Evolutionary conservation across 768 basidiomycete species (phyloP), one percentile per base, ranked within the genome.

Genomic region (Suillus lakei): DNA sequence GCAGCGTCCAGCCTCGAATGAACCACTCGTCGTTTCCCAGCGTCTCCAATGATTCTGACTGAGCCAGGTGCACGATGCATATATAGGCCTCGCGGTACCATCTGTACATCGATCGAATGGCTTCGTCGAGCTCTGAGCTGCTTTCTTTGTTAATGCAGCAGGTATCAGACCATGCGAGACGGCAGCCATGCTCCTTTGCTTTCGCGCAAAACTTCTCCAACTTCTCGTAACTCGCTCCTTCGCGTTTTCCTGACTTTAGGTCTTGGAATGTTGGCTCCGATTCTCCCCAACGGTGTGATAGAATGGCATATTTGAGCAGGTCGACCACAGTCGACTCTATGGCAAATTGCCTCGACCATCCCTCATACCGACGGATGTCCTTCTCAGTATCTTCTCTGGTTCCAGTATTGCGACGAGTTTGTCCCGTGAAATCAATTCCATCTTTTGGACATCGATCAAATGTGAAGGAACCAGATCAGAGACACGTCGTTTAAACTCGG

Each of bases 81-180:
- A 70, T 39, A 36, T 69, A 32, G 21, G 69, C 65, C 41, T 69
- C 59, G 21, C 58, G 60, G 30, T 70, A 70, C 69, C 69, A 70
- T n/a, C 13, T 46, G 36, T 61, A 70, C 69, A 70, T 70, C 13
- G 69, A 69, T 7, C 62, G 61, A 21, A 70, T 66, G 46, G 69
- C 65, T 34, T 70, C 69, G 13, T 66, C 61, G 13, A 70, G 62
- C 38, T 70, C 69, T 5, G 69, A 50, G 36, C 69, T 70, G 43
- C 68, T 69, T 34, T 44, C 28, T 5, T 64, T 68, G 61, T 69
- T 62, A 18, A 69, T 66, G 44, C 68, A 69, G 23, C 56, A 64
- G 6, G 68, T 69, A n/a, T 68, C 67, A 13, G 58, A 46, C 68
- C 67, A 69, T 50, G 43, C 68, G 4, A 50, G 48, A 10, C 39